Base-by-base conservation (phyloP, 306 rosid species). In the Cicer chorassanicum region DNA sequence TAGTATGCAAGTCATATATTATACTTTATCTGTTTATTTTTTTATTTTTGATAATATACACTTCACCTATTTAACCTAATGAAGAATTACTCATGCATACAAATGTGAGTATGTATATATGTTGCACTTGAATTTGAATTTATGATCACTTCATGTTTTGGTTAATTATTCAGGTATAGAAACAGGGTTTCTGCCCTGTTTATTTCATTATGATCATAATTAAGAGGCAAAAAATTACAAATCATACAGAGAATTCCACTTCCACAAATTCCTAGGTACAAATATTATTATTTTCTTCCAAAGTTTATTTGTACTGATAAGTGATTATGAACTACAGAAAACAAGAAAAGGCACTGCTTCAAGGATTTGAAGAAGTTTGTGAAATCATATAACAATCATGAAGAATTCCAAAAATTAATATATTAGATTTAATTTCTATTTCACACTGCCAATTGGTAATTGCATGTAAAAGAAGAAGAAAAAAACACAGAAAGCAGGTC, bases 111-210 rank as follows among this genome's bases (percentile, higher is more conserved):
- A 1, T 21, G 29, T 21, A 21, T 21, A 21, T 1, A 21, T 21
- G 29, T 21, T 1, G 2, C 29, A 21, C 29, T 21, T 44, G 12
- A 2, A 44, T 10, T 54, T 16, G 29, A 16, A 61, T 61, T 6
- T 61, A 10, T 61, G 0, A n/a, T 45, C 11, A 38, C 10, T 61
- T 38, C 67, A n/a, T 13, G 14, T 57, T 59, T 49, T 49, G 16
- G 16, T 6, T 5, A 6, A 13, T 13, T 38, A 45, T 65, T 38
- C 70, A 39, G 51, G 36, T 34, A 70, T 70, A 51, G 59, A 79
- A 65, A 72, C 69, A 65, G 62, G 78, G 78, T 65, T 73, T 56
- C 51, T 72, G 38, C 74, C 57, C 57, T 73, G 65, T 80, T 66
- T 80, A 3, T 65, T 56, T 64, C 45, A 13, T 44, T 72, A 54